Evolutionary conservation across 345 rosid species (phyloP), one percentile per base, ranked within the genome.

Genomic region (Limnanthes douglasii): DNA sequence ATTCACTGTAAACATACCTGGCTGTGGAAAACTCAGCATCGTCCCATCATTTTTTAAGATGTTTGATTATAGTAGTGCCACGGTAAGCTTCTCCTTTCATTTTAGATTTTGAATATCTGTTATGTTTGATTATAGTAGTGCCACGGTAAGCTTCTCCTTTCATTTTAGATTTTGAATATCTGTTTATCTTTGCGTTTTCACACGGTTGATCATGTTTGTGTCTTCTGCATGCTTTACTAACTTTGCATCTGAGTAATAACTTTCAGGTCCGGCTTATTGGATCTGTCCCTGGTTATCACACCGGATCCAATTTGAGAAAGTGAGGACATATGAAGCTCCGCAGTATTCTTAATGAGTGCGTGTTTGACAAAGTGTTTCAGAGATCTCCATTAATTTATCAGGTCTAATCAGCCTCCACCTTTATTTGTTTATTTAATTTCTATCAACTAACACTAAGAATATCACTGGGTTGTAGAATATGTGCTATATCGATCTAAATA

Each of bases 311-410:
- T 59, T 25, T 90, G 66, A 77, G 57, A 36, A 90, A 61, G 41
- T 84, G 92, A 94, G 98, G 92, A 25, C 98, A 90, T 66, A 74
- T 90, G 95, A 84, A 84, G 59, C 64, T 90, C 36, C 60, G 54
- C 6, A 64, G 45, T 30, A 41, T 74, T 57, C 95, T 90, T 21
- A 75, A 80, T 53, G 95, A 70, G 41, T 72, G 75, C 53, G 48
- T 53, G 28, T 90, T 84, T 41, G 82, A 61, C 21, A 77, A 65
- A 31, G 95, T 79, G 38, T 84, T 90, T 50, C 49, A 59, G 40
- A 77, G 62, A 41, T 75, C 92, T 41, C 94, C 98, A 34, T 70
- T 90, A 57, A 56, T 69, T 50, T 90, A 84, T 70, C 98, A 90
- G 90, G 98, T 84, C 34, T 7, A 32, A n/a, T 37, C 47, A n/a